Evolutionary conservation across 2,329 filamentous ascomycete species (phyloP).

Genomic region (Verticillium nonalfalfae): DNA sequence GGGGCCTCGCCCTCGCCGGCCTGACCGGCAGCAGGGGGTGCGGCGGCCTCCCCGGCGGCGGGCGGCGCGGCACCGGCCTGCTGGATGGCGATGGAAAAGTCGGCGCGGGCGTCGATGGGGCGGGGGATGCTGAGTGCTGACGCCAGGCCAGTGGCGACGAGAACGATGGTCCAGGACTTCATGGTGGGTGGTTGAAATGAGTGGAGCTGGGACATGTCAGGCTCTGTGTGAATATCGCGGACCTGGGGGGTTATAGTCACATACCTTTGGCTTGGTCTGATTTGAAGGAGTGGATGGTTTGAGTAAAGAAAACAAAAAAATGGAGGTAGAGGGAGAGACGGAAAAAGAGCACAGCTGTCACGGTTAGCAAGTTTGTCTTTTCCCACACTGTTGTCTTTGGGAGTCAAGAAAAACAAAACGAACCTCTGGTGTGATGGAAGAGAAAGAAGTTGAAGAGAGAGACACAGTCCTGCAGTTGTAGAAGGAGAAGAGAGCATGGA

Average conservation of each 20-base stretch:
- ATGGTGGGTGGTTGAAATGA: slow-evolving; percentile 11
- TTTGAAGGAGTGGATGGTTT: not conserved
- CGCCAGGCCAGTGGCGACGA: slow-evolving; percentile 21
- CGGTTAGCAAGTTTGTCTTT: not conserved
- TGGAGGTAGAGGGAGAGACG: slow-evolving; percentile 7
- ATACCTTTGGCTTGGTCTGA: not conserved
- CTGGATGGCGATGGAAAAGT: not conserved
- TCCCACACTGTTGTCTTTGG: not conserved
- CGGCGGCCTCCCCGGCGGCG: slow-evolving; percentile 2
- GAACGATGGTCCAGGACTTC: slow-evolving; percentile 20
- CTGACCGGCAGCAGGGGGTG: not conserved
- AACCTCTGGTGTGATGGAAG: slow-evolving; percentile 8
- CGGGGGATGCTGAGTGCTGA: slow-evolving; percentile 19
- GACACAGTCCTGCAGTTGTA: slow-evolving; percentile 6
- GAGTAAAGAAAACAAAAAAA: slow-evolving; percentile 1
- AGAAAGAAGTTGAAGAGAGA: slow-evolving; percentile 5
- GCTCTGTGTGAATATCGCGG: not conserved
- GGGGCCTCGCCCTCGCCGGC: slow-evolving; percentile 2
- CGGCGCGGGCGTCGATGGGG: slow-evolving; percentile 1
- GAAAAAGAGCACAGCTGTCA: slow-evolving; percentile 21
- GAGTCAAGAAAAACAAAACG: not conserved
- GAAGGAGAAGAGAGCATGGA: slow-evolving; percentile 3
- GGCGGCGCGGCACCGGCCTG: not conserved
- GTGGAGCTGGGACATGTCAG: not conserved
- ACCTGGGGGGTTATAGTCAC: not conserved